These are phyloP conservation scores for Ophiostoma himal-ulmi DNA, from an alignment of 2,329 filamentous ascomycete species.

Conservation along the genomic window DNA sequence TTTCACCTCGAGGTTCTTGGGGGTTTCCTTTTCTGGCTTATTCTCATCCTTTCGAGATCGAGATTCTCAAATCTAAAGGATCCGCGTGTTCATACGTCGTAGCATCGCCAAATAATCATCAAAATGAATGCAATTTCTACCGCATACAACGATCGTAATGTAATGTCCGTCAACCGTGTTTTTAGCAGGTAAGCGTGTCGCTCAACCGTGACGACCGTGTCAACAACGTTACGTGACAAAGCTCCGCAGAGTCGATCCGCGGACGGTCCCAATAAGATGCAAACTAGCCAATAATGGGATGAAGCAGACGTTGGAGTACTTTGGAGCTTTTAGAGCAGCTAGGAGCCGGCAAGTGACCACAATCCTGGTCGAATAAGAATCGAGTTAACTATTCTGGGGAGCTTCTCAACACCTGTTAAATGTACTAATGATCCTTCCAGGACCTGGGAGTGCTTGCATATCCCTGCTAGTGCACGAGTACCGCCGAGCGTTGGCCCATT, in stretches of 20 bases:
- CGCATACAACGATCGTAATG: neutral
- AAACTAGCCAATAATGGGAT: neutral
- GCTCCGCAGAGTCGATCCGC: slow-evolving; percentile 2
- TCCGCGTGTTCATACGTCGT: neutral
- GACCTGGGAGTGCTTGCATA: neutral
- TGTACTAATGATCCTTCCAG: neutral
- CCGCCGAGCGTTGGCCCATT: slow-evolving; percentile 31
- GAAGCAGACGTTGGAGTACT: neutral
- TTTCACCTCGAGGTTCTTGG: neutral
- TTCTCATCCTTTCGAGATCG: too few relatives aligned
- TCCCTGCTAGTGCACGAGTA: slow-evolving; percentile 25
- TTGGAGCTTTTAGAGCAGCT: neutral
- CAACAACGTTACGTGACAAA: slow-evolving; percentile 4
- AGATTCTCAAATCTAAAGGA: neutral
- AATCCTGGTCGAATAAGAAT: neutral
- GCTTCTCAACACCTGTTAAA: neutral
- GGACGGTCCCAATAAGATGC: slow-evolving; percentile 8
- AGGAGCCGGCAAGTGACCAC: slow-evolving; percentile 5
- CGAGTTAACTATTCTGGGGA: neutral
- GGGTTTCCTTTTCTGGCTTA: too few relatives aligned
- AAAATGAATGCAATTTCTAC: neutral
- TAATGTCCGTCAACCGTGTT: neutral
- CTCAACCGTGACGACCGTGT: neutral
- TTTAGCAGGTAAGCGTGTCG: neutral
- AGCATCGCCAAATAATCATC: neutral